Evolutionary conservation across 129 eudicot species (phyloP), one percentile per base, ranked within the genome.

Genomic region (Calendula officinalis): DNA sequence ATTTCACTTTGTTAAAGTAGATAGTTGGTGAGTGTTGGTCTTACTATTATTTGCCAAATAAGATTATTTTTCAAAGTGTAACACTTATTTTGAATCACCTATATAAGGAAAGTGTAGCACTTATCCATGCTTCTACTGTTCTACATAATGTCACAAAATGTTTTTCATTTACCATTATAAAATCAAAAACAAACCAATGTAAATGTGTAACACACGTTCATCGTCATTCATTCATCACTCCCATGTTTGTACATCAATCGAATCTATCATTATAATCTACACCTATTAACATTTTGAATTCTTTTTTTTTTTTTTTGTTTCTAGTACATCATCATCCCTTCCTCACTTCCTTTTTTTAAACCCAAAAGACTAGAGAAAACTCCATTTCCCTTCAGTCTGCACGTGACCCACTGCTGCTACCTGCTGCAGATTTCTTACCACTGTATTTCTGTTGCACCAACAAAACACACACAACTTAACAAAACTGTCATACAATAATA

Each of bases 361-460:
- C 27, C 35, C 11, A 38, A 46, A 56, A 35, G 66, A 56, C 57
- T 36, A 56, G 52, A 37, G 47, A 14, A 12, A 14, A 34, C 44
- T n/a, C 62, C 15, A 4, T 32, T 34, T 14, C n/a, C 13, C 56
- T 58, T 85, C 78, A 81, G 66, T 81, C 87, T 17, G 74, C 77
- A 34, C 71, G 60, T 4, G 81, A 66, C 2, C 49, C 49, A 44
- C 15, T 44, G 49, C 49, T 44, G 12, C 5, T 14, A 9, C 5
- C 49, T 44, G 49, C 10, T 8, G 38, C 38, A 3, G 6, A 53
- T 30, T 8, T 53, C 2, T 4, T 6, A 56, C 61, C 43, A 56
- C 49, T 6, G 15, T 10, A 44, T 11, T 9, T 14, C 49, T 44
- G 49, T 44, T 44, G 13, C 3, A 11, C 4, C 49, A 44, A 4